Conservation (phyloP, 179 eudicot species). For the Beta macrorhiza region DNA sequence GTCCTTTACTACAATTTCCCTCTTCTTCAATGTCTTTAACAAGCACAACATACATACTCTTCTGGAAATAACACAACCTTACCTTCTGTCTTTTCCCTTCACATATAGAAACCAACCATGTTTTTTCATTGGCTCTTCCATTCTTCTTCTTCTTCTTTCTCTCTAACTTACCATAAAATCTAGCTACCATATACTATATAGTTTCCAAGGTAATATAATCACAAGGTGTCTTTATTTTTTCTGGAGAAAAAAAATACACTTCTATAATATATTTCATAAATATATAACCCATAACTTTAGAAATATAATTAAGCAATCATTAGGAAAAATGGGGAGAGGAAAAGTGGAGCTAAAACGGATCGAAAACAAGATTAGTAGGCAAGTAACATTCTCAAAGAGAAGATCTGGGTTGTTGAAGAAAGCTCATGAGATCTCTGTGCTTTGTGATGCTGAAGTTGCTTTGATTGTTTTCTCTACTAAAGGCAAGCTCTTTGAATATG, state of each 20-base stretch:
- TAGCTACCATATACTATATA: background rate
- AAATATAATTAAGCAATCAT: background rate
- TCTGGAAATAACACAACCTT: background rate
- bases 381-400: constrained; percentile 76
- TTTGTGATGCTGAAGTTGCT: constrained; percentile 76
- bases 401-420: constrained; percentile 67
- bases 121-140: constrained; percentile 17
- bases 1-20: constrained; percentile 2
- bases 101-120: constrained; percentile 31
- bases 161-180: background rate
- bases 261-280: background rate
- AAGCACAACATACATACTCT: background rate
- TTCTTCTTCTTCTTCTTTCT: background rate
- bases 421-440: constrained; percentile 77
- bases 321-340: constrained; percentile 55
- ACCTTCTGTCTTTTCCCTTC: constrained; percentile 3
- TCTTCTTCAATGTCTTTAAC: background rate
- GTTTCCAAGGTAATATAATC: background rate
- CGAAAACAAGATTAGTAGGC: constrained; percentile 78
- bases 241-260: background rate
- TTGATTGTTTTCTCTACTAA: constrained; percentile 68
- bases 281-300: too few species aligned
- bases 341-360: constrained; percentile 74
- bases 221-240: background rate
- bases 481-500: constrained; percentile 71